A percentile compares a stretch with the other conserved stretches of the same genome.
Evolutionary conservation across 805 yeast genomes (phyloP).

Genomic region (Monosporozyma aquatica): DNA sequence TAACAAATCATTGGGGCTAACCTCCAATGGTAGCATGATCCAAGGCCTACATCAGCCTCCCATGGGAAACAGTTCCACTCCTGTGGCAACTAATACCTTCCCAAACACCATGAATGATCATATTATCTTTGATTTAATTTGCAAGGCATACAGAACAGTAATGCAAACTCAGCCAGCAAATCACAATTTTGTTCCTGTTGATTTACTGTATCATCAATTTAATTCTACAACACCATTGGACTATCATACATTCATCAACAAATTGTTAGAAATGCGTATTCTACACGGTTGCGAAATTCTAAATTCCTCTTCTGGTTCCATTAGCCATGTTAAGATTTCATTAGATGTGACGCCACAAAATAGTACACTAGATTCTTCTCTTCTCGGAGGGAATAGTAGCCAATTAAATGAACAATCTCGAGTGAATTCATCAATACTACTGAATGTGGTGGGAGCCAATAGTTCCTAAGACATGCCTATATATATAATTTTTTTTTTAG

Average conservation of each 20-base stretch:
- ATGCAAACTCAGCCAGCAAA: conserved; percentile 7
- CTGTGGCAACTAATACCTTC: background rate
- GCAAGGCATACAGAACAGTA: conserved; percentile 11
- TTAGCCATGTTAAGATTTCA: conserved; percentile 20
- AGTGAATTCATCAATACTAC: background rate
- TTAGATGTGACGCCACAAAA: background rate
- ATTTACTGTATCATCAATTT: conserved; percentile 17
- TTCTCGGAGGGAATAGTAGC: too few relatives aligned
- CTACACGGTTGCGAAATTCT: conserved; percentile 18
- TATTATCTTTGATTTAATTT: conserved; percentile 10
- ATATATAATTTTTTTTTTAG: too few relatives aligned
- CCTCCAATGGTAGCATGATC: background rate
- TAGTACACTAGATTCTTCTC: background rate
- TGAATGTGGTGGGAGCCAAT: background rate
- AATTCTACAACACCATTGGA: conserved; percentile 7
- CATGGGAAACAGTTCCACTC: background rate
- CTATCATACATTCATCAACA: conserved; percentile 17
- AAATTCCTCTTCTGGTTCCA: conserved; percentile 14
- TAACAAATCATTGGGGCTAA: background rate
- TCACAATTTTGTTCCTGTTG: conserved; percentile 17
- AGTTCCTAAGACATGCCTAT: background rate
- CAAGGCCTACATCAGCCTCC: background rate
- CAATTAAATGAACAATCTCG: background rate
- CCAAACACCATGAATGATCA: conserved; percentile 1
- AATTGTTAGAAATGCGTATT: conserved; percentile 15